Percentiles rank a stretch among this genome's conserved stretches.
phyloP scores from a whole-genome alignment of 1,284 basidiomycete genomes.

The Rhodotorula sp. region DNA sequence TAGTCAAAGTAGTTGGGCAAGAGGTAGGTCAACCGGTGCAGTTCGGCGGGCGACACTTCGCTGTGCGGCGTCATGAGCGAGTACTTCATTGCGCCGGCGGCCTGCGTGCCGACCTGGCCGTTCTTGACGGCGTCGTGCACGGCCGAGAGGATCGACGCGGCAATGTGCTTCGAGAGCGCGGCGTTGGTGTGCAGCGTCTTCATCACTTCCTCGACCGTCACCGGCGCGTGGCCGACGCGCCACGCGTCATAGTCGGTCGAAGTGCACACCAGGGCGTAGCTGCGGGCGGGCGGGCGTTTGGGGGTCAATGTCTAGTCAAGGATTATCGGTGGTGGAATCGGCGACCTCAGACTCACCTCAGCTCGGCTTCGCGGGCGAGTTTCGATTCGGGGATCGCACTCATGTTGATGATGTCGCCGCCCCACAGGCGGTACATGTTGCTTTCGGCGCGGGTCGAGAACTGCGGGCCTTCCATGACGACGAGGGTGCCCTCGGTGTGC shows the following conservation, averaged over 20 bases:
- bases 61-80: slow-evolving; percentile 51
- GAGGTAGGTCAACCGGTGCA: slow-evolving; percentile 34
- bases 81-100: slow-evolving; percentile 70
- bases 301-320: too few species aligned
- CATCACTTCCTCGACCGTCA: slow-evolving; percentile 45
- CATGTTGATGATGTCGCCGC: slow-evolving; percentile 85
- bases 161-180: slow-evolving; percentile 56
- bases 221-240: slow-evolving; percentile 75
- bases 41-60: slow-evolving; percentile 28
- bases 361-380: slow-evolving; percentile 88
- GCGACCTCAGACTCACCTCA: slow-evolving; percentile 71
- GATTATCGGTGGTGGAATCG: too few species aligned
- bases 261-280: slow-evolving; percentile 86
- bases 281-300: slow-evolving; percentile 47
- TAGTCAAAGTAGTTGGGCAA: slow-evolving; percentile 36
- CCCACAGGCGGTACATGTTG: slow-evolving; percentile 87
- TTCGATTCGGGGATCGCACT: slow-evolving; percentile 94
- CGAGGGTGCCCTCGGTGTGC: slow-evolving; percentile 77
- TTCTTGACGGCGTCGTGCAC: slow-evolving; percentile 53
- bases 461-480: slow-evolving; percentile 93
- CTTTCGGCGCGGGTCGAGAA: slow-evolving; percentile 87
- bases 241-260: slow-evolving; percentile 56
- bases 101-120: slow-evolving; percentile 65
- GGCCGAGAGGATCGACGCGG: slow-evolving; percentile 31
- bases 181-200: slow-evolving; percentile 72